These are phyloP conservation scores for Aspergillus campestris DNA, from an alignment of 495 filamentous ascomycete species.

Conservation along the genomic window DNA sequence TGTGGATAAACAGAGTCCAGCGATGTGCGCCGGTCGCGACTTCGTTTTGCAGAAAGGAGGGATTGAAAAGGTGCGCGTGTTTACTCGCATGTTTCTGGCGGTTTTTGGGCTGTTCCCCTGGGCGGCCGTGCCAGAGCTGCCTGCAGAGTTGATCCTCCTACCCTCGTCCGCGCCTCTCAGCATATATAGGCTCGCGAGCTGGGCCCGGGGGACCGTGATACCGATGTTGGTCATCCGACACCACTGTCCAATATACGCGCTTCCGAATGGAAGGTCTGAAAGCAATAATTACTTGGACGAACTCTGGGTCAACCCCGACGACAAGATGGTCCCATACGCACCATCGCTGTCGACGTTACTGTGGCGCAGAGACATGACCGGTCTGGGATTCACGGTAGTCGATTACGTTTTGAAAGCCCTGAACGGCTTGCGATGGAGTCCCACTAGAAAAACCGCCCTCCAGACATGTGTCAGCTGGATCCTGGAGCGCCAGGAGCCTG, in stretches of 20 bases:
- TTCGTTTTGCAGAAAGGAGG: conserved; percentile 28
- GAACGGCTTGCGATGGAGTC: conserved; percentile 9
- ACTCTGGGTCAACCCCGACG: conserved; percentile 22
- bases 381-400: conserved; percentile 14
- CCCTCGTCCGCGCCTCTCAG: conserved; percentile 23
- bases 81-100: conserved; percentile 31
- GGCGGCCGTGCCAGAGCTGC: conserved; percentile 29
- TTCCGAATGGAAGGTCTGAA: conserved; percentile 22
- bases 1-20: background rate
- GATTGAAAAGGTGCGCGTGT: conserved; percentile 27
- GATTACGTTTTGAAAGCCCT: conserved; percentile 18
- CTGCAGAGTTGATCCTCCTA: conserved; percentile 32
- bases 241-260: conserved; percentile 26
- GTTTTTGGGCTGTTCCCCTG: conserved; percentile 37
- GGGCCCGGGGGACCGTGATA: conserved; percentile 28
- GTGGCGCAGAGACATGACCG: conserved; percentile 8
- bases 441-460: conserved; percentile 7
- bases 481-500: conserved; percentile 20
- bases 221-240: conserved; percentile 29
- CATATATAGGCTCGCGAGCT: conserved; percentile 28
- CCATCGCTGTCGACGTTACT: conserved; percentile 3
- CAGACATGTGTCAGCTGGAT: conserved; percentile 19
- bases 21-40: conserved; percentile 20
- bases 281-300: conserved; percentile 31
- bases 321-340: conserved; percentile 23